Conservation (phyloP, 2,329 filamentous ascomycete genomes). For the Monosporascus sp. region DNA sequence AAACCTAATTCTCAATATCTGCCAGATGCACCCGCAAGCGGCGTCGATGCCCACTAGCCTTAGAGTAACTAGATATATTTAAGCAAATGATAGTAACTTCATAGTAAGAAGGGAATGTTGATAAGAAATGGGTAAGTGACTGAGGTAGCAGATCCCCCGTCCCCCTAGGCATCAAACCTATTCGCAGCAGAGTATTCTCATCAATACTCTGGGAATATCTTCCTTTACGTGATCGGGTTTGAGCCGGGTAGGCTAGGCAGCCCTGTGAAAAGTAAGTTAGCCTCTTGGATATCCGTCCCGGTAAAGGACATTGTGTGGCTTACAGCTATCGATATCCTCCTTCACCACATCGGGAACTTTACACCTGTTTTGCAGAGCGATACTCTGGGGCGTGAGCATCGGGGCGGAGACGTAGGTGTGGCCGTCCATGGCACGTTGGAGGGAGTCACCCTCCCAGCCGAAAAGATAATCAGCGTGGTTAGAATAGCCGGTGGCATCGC, state of each 20-base stretch:
- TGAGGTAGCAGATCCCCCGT: too few relatives aligned
- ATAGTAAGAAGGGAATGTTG: too few relatives aligned
- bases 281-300: not conserved
- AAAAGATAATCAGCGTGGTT: constrained; percentile 37
- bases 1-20: too few relatives aligned
- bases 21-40: too few relatives aligned
- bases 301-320: constrained; percentile 11
- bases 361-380: constrained; percentile 25
- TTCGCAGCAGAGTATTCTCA: too few relatives aligned
- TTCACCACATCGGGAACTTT: constrained; percentile 23
- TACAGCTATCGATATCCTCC: constrained; percentile 31
- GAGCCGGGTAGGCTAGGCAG: constrained; percentile 15
- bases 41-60: too few relatives aligned
- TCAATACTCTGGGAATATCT: too few relatives aligned
- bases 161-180: too few relatives aligned
- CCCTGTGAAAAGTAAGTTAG: constrained; percentile 13
- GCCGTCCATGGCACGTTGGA: constrained; percentile 30
- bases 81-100: too few relatives aligned
- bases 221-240: constrained; percentile 7
- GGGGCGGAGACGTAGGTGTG: constrained; percentile 37
- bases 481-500: constrained; percentile 34
- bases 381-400: constrained; percentile 27
- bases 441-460: constrained; percentile 20
- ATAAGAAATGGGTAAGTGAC: too few relatives aligned
- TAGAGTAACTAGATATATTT: too few relatives aligned